Percentiles rank a stretch among this genome's conserved stretches.
Evolutionary conservation across 148 eudicot genomes (phyloP).

Genomic region (Arbutus unedo): DNA sequence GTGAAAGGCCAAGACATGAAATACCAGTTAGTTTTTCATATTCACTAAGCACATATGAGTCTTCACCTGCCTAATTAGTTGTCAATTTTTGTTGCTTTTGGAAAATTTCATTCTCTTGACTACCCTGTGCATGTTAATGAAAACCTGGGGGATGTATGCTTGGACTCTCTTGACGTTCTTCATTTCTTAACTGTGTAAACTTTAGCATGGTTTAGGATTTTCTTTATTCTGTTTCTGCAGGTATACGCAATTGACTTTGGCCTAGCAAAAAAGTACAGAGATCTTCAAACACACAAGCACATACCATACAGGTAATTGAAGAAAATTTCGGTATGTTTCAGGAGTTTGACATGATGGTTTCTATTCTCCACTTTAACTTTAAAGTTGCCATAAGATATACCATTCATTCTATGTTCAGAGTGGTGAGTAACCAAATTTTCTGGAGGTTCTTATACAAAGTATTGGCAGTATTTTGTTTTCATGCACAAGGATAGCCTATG

Average conservation of each 20-base stretch:
- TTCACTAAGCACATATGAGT: neutral
- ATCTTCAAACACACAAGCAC: conserved; percentile 97
- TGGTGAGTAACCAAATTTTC: neutral
- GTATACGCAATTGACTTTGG: conserved; percentile 95
- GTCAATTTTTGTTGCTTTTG: neutral
- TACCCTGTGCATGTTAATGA: neutral
- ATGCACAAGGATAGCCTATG: neutral
- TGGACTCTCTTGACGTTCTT: neutral
- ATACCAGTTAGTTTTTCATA: neutral
- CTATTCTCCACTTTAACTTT: neutral
- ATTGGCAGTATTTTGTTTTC: neutral
- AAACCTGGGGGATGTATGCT: neutral
- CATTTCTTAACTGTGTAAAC: neutral
- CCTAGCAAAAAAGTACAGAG: conserved; percentile 91
- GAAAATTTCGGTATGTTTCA: neutral
- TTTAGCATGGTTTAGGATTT: neutral
- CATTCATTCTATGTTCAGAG: neutral
- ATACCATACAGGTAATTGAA: conserved; percentile 84
- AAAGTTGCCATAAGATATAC: neutral
- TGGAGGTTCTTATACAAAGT: neutral
- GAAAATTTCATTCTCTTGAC: neutral
- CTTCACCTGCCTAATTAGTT: neutral
- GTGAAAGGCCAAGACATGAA: neutral
- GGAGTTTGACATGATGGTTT: neutral
- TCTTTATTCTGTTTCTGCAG: conserved; percentile 30